Evolutionary conservation across 1,139 yeast genomes (phyloP).

Genomic region (Suhomyces coccinellae): DNA sequence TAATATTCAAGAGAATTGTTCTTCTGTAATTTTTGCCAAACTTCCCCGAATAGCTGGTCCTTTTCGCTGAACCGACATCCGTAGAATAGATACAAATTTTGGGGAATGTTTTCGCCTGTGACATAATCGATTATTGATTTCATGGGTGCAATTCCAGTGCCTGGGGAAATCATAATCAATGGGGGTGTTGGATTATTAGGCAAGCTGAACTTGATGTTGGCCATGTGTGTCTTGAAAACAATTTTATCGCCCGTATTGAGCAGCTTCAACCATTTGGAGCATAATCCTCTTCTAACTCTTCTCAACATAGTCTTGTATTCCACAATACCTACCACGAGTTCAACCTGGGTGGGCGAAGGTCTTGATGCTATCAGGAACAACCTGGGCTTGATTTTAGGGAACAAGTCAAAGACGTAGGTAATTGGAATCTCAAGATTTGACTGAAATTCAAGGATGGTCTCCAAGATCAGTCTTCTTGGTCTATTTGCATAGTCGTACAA

Average conservation of each 20-base stretch:
- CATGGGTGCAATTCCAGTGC: slow-evolving; percentile 93
- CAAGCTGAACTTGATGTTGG: slow-evolving; percentile 36
- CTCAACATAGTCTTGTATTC: slow-evolving; percentile 82
- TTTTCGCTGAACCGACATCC: slow-evolving; percentile 72
- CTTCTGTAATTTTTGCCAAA: slow-evolving; percentile 41
- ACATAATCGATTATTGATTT: slow-evolving; percentile 56
- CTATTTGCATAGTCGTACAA: slow-evolving; percentile 86
- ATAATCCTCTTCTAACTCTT: slow-evolving; percentile 75
- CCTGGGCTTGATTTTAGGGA: slow-evolving; percentile 80
- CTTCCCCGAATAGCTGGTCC: slow-evolving; percentile 65
- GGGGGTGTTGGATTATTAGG: slow-evolving; percentile 40
- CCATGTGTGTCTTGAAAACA: slow-evolving; percentile 55
- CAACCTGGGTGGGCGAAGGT: slow-evolving; percentile 47
- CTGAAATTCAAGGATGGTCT: slow-evolving; percentile 78
- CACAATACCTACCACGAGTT: slow-evolving; percentile 78
- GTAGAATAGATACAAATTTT: slow-evolving; percentile 55
- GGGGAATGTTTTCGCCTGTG: slow-evolving; percentile 17
- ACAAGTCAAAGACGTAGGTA: slow-evolving; percentile 68
- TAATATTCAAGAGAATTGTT: slow-evolving; percentile 24
- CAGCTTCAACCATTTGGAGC: slow-evolving; percentile 72
- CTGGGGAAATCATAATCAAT: slow-evolving; percentile 76
- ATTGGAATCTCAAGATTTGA: slow-evolving; percentile 70
- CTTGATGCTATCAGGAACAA: slow-evolving; percentile 78
- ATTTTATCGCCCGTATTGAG: slow-evolving; percentile 51
- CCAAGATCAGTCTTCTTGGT: slow-evolving; percentile 85